These are phyloP conservation scores for Pontederia paniculata DNA, from an alignment of 176 grass and related monocot genomes.

Conservation along the genomic window DNA sequence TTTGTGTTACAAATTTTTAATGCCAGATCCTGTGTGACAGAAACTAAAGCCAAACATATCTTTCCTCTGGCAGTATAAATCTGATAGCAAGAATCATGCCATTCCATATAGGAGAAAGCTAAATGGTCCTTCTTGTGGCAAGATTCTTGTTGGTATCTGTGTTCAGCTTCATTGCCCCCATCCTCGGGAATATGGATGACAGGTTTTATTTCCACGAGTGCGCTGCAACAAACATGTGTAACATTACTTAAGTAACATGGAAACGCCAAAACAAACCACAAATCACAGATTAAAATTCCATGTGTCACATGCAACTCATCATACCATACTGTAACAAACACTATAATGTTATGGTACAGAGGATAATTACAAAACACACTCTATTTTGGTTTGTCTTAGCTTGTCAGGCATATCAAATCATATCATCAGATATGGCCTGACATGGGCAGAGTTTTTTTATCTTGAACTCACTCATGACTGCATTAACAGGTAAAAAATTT, in stretches of 20 bases:
- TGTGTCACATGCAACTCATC: no score
- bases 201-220: conserved; percentile 72
- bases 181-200: conserved; percentile 35
- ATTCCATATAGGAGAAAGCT: conserved; percentile 22
- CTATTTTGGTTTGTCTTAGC: no score
- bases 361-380: no score
- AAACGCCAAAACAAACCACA: background rate
- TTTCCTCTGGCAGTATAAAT: conserved; percentile 30
- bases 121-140: conserved; percentile 19
- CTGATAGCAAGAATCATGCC: conserved; percentile 42
- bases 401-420: background rate
- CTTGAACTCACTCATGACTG: no score
- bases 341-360: no score
- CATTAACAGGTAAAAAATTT: no score
- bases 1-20: conserved; percentile 37
- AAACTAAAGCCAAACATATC: conserved; percentile 55
- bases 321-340: no score
- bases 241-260: background rate
- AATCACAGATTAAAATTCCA: no score
- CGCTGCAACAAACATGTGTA: conserved; percentile 27
- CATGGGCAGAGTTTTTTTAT: no score
- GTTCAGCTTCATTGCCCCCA: conserved; percentile 26
- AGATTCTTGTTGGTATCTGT: conserved; percentile 14
- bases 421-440: no score
- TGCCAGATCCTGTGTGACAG: conserved; percentile 36